phyloP scores from a whole-genome alignment of 352 stramenopile genomes.

The Poterioochromonas sp. region DNA sequence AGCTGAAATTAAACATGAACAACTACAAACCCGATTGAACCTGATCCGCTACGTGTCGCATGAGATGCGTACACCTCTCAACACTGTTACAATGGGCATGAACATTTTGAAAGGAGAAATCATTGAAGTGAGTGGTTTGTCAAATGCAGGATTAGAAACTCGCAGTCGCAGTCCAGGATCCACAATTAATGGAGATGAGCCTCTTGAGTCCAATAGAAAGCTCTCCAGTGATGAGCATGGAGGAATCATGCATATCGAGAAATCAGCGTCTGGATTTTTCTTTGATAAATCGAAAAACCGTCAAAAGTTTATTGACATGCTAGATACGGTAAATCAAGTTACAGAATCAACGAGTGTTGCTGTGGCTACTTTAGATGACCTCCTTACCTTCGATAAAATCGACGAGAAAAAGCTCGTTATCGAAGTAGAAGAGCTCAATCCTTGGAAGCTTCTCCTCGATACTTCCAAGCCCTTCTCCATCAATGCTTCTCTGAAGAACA shows the following conservation, averaged over 20 bases:
- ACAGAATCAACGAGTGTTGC: not conserved
- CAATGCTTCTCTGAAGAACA: not conserved
- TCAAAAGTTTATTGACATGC: not conserved
- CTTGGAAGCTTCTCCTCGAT: not conserved
- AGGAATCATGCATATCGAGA: too few species aligned
- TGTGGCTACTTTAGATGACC: not conserved
- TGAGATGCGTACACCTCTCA: slow-evolving; percentile 22
- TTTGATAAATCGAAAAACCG: too few species aligned
- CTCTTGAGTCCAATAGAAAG: too few species aligned
- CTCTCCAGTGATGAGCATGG: too few species aligned
- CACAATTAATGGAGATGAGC: too few species aligned
- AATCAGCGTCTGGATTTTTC: too few species aligned
- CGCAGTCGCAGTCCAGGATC: not conserved
- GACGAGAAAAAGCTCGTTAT: slow-evolving; percentile 3
- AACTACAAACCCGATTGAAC: not conserved
- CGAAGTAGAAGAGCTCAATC: not conserved
- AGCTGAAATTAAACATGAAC: not conserved
- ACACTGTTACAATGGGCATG: slow-evolving; percentile 20
- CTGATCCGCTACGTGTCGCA: slow-evolving; percentile 24
- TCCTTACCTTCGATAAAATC: slow-evolving; percentile 23
- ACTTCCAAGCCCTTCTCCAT: not conserved
- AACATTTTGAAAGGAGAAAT: not conserved
- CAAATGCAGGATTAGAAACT: not conserved
- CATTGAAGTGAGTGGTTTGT: not conserved
- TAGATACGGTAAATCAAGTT: not conserved